Evolutionary conservation across 2,329 filamentous ascomycete species (phyloP).

Genomic region (Trichophyton verrucosum): DNA sequence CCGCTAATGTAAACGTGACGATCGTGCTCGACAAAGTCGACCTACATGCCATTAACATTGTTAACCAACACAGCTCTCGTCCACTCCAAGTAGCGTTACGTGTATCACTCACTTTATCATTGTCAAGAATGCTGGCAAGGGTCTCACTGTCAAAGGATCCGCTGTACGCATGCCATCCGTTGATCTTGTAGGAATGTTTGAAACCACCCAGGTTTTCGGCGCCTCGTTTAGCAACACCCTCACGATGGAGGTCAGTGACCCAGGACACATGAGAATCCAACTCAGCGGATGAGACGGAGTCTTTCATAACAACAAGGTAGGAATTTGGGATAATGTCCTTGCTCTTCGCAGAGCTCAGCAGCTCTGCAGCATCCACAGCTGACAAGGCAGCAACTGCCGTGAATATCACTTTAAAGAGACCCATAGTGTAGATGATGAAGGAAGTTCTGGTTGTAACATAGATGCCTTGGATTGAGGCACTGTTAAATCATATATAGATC

Average conservation of each 20-base stretch:
- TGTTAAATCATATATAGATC: background rate
- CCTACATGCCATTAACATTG: conserved; percentile 7
- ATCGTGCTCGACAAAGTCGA: conserved; percentile 13
- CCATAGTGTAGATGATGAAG: background rate
- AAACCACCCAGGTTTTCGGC: conserved; percentile 3
- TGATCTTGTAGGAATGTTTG: conserved; percentile 8
- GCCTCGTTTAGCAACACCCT: conserved; percentile 3
- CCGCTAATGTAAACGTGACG: conserved; percentile 1
- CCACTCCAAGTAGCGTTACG: background rate
- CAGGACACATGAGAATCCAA: conserved; percentile 11
- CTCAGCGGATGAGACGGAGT: conserved; percentile 2
- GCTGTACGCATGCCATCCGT: conserved; percentile 12
- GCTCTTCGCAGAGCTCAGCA: background rate
- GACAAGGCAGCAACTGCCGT: background rate
- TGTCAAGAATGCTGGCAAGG: conserved; percentile 7
- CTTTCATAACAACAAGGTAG: conserved; percentile 13
- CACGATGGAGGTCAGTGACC: conserved; percentile 8
- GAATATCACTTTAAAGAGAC: background rate
- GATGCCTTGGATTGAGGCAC: background rate
- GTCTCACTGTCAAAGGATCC: conserved; percentile 10
- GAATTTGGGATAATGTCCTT: conserved; percentile 8
- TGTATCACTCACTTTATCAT: conserved; percentile 7
- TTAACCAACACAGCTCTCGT: background rate
- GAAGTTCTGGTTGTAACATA: background rate
- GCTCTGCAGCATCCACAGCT: conserved; percentile 6